Conservation (phyloP, 208 protist species). For the Leptomonas seymouri region DNA sequence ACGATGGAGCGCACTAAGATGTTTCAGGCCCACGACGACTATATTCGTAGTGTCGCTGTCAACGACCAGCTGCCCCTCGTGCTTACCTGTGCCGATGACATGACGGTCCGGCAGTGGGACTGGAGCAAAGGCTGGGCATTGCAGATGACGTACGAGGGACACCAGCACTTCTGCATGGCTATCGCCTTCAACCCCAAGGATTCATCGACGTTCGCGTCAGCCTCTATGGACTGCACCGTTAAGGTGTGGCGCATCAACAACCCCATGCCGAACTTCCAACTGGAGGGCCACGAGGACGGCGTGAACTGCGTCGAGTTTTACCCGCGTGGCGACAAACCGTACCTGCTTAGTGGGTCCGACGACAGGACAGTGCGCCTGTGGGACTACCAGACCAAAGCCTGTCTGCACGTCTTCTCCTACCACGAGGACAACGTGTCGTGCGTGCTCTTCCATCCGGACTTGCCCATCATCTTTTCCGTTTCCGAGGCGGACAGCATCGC, state of each 20-base stretch:
- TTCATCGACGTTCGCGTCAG: slow-evolving; percentile 97
- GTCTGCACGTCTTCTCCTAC: slow-evolving; percentile 95
- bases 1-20: slow-evolving; percentile 97
- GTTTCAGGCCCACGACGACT: slow-evolving; percentile 98
- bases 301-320: slow-evolving; percentile 99
- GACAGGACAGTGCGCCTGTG: slow-evolving; percentile 97
- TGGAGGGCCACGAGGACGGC: slow-evolving; percentile 98
- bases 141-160: slow-evolving; percentile 96
- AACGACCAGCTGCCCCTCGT: slow-evolving; percentile 97
- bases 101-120: slow-evolving; percentile 98
- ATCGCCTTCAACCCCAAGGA: slow-evolving; percentile 99
- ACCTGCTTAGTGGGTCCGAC: slow-evolving; percentile 97
- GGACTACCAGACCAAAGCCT: slow-evolving; percentile 99
- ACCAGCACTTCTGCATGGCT: slow-evolving; percentile 98
- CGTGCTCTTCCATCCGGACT: slow-evolving; percentile 97
- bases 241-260: slow-evolving; percentile 97
- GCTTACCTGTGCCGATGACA: slow-evolving; percentile 98
- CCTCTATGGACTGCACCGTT: slow-evolving; percentile 97
- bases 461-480: slow-evolving; percentile 97
- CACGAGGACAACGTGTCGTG: slow-evolving; percentile 97
- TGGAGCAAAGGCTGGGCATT: slow-evolving; percentile 97
- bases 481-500: slow-evolving; percentile 95
- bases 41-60: slow-evolving; percentile 96
- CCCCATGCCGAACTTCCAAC: slow-evolving; percentile 94
- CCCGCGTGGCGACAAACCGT: slow-evolving; percentile 97